Base-by-base conservation (phyloP, 345 rosid genomes). In the Diplotaxis tenuifolia region DNA sequence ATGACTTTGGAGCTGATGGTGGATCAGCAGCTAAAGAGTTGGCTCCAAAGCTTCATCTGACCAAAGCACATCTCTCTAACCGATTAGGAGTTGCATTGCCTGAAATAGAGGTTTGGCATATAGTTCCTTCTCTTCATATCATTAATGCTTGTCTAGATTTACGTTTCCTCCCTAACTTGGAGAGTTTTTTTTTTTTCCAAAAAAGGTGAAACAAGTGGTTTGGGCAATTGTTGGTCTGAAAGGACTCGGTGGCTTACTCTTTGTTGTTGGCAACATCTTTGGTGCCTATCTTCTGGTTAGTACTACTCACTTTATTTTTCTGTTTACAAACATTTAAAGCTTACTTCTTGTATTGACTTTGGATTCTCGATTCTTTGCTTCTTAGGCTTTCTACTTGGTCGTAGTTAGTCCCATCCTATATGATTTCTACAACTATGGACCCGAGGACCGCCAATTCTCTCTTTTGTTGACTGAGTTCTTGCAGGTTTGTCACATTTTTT, bases 1-100 rank as follows among this genome's bases (percentile, higher is more conserved):
- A 18, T 82, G 98, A 91, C 62, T 91, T 91, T 76, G 94, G 84
- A 28, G 71, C 62, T 9, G 87, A 93, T 65, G 98, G 98, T 52
- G 98, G 96, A 47, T 91, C 89, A 68, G 96, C 94, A 12, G 94
- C 91, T 3, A 86, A 81, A 80, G 92, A 88, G 79, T 72, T 89
- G 80, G 71, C 77, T 52, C 87, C 92, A 16, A 93, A 93, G 86
- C 75, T 89, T 70, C 70, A 70, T 45, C 55, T 84, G 72, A 80
- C 80, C 32, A 80, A 70, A 80, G 61, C 78, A 53, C 94, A 83
- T 81, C 19, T 89, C 50, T 82, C 91, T 25, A 76, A 85, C 21
- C 78, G 45, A 67, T 29, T 82, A 58, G 92, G 86, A 31, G 62
- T 86, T 1, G 70, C 12, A 9, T 70, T 82, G 14, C 92, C 91